Percentiles rank a stretch among this genome's conserved stretches.
Evolutionary conservation across 495 filamentous ascomycete genomes (phyloP).

Genomic region (Pseudevernia furfuracea): DNA sequence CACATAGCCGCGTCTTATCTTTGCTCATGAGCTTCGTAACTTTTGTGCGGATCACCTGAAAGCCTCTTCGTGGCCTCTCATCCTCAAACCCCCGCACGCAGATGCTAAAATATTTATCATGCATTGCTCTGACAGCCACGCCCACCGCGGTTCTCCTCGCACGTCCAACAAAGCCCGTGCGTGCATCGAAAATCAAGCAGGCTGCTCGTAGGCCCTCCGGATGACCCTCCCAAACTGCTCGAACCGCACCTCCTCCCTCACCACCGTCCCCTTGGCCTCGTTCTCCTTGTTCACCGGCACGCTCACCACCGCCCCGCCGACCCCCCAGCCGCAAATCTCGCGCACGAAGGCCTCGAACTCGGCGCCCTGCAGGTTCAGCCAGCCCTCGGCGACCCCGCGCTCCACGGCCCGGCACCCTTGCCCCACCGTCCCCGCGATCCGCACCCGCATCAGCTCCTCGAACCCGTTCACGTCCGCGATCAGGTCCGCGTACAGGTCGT

Average conservation of each 20-base stretch:
- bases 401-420: slow-evolving; percentile 82
- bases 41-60: neutral
- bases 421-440: slow-evolving; percentile 82
- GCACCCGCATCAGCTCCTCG: slow-evolving; percentile 88
- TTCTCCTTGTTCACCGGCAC: slow-evolving; percentile 95
- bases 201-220: slow-evolving; percentile 83
- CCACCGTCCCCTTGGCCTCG: slow-evolving; percentile 91
- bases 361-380: slow-evolving; percentile 69
- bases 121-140: no score
- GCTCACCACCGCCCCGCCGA: slow-evolving; percentile 56
- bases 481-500: slow-evolving; percentile 94
- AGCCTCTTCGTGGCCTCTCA: no score
- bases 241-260: slow-evolving; percentile 92
- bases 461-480: slow-evolving; percentile 91
- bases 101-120: no score
- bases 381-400: slow-evolving; percentile 68
- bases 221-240: slow-evolving; percentile 80
- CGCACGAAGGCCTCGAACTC: slow-evolving; percentile 72
- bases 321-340: slow-evolving; percentile 81
- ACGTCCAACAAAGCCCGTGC: no score
- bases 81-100: no score
- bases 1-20: neutral
- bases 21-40: neutral
- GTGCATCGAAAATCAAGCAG: no score
- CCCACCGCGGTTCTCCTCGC: no score